These are phyloP conservation scores for Vararia minispora DNA, from an alignment of 768 basidiomycete species.

Conservation along the genomic window DNA sequence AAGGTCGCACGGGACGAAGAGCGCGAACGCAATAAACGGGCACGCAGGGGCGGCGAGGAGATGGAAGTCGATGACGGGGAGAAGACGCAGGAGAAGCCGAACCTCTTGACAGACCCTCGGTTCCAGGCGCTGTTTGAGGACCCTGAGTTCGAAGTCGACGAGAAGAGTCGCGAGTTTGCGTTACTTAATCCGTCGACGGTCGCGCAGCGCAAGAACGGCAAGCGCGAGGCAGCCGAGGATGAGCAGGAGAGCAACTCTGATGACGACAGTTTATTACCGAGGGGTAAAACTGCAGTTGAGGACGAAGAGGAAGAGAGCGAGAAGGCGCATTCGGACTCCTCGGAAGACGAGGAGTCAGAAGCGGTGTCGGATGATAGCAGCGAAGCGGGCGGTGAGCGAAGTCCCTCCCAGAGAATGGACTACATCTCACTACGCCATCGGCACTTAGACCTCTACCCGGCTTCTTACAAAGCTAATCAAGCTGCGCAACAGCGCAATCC, in stretches of 20 bases:
- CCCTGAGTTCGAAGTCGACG: conserved; percentile 87
- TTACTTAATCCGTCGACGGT: conserved; percentile 83
- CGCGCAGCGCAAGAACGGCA: conserved; percentile 34
- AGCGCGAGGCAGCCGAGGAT: conserved; percentile 4
- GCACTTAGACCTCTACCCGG: neutral
- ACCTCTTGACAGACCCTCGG: conserved; percentile 72
- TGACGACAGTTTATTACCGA: too few relatives aligned
- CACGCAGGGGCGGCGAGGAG: conserved; percentile 34
- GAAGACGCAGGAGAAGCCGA: conserved; percentile 25
- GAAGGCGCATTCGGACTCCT: conserved; percentile 38
- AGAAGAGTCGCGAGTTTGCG: conserved; percentile 78
- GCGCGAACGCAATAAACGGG: conserved; percentile 42
- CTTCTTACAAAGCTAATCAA: neutral
- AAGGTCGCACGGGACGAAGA: conserved; percentile 62
- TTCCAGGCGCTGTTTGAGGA: conserved; percentile 88
- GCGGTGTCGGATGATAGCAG: conserved; percentile 32
- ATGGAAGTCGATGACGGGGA: conserved; percentile 24
- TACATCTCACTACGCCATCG: neutral
- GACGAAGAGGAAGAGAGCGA: conserved; percentile 76
- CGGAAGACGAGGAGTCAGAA: conserved; percentile 15
- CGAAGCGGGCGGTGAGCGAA: conserved; percentile 25
- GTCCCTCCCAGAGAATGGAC: neutral
- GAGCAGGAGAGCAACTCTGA: conserved; percentile 9
- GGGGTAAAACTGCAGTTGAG: conserved; percentile 20
- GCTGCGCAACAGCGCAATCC: conserved; percentile 24